Evolutionary conservation across 805 yeast species (phyloP).

Genomic region (Saturnispora quitensis): DNA sequence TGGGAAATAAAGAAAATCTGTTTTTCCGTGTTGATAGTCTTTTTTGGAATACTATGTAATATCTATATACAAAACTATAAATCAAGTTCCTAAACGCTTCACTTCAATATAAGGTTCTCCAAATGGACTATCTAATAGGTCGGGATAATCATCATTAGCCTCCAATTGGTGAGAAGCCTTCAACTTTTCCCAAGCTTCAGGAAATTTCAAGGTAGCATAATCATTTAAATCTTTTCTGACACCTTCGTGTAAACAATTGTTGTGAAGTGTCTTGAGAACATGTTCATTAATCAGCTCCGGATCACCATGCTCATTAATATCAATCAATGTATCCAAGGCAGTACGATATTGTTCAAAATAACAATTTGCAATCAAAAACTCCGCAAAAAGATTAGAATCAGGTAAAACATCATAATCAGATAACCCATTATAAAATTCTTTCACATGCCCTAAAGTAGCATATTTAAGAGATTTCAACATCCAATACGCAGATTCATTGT

Average conservation of each 20-base stretch:
- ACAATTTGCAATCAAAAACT: slow-evolving; percentile 61
- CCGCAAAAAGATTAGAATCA: slow-evolving; percentile 42
- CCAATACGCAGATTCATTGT: slow-evolving; percentile 55
- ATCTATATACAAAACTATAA: neutral
- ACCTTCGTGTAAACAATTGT: slow-evolving; percentile 33
- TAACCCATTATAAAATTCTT: slow-evolving; percentile 52
- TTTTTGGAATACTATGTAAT: neutral
- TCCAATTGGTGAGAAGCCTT: slow-evolving; percentile 24
- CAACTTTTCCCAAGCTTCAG: slow-evolving; percentile 31
- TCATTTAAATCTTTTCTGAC: slow-evolving; percentile 28
- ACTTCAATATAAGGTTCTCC: slow-evolving; percentile 12
- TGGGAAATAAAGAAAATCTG: neutral
- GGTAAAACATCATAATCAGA: slow-evolving; percentile 46
- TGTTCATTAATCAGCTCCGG: slow-evolving; percentile 33
- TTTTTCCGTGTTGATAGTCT: neutral
- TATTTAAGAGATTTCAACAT: slow-evolving; percentile 58
- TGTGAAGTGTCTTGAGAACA: slow-evolving; percentile 39
- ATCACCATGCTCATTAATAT: slow-evolving; percentile 39
- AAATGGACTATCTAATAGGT: slow-evolving; percentile 21
- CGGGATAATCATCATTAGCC: slow-evolving; percentile 27
- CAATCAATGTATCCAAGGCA: slow-evolving; percentile 44
- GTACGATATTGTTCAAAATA: slow-evolving; percentile 50
- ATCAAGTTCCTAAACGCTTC: slow-evolving; percentile 7
- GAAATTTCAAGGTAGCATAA: slow-evolving; percentile 33
- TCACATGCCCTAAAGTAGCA: slow-evolving; percentile 44